A percentile compares a stretch with the other conserved stretches of the same genome.
phyloP scores from a whole-genome alignment of 2,329 filamentous ascomycete species.

The Sclerotinia nivalis region DNA sequence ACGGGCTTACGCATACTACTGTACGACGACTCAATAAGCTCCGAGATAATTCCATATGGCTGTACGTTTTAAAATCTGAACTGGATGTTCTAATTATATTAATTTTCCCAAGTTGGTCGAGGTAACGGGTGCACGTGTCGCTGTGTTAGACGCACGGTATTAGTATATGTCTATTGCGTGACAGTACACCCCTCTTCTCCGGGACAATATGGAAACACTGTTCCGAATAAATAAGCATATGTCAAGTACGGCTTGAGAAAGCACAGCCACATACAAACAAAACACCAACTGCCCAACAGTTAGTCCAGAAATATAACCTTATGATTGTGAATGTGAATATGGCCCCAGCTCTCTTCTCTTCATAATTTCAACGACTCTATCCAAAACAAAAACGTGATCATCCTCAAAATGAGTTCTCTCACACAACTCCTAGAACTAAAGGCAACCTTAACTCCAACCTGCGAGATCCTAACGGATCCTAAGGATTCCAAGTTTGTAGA shows the following conservation, averaged over 20 bases:
- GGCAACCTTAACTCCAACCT: not conserved
- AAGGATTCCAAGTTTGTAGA: slow-evolving; percentile 16
- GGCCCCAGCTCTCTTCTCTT: not conserved
- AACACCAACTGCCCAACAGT: not conserved
- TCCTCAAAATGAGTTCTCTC: not conserved
- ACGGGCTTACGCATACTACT: not conserved
- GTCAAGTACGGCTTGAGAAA: not conserved
- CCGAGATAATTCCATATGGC: too few species aligned
- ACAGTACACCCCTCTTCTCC: not conserved
- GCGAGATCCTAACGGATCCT: slow-evolving; percentile 9
- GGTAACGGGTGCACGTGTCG: not conserved
- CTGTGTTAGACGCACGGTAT: not conserved
- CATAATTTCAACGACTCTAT: not conserved
- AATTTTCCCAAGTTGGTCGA: too few species aligned
- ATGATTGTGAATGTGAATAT: not conserved
- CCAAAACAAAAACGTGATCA: not conserved
- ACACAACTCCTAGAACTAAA: not conserved
- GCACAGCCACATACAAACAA: not conserved
- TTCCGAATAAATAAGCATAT: not conserved
- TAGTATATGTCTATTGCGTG: not conserved
- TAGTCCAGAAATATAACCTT: not conserved
- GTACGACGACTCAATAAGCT: not conserved
- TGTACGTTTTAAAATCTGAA: not conserved
- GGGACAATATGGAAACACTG: not conserved
- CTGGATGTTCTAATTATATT: not conserved